Evolutionary conservation across 352 stramenopile genomes (phyloP), one percentile per base, ranked within the genome.

Genomic region (Phytopythium sindhum): DNA sequence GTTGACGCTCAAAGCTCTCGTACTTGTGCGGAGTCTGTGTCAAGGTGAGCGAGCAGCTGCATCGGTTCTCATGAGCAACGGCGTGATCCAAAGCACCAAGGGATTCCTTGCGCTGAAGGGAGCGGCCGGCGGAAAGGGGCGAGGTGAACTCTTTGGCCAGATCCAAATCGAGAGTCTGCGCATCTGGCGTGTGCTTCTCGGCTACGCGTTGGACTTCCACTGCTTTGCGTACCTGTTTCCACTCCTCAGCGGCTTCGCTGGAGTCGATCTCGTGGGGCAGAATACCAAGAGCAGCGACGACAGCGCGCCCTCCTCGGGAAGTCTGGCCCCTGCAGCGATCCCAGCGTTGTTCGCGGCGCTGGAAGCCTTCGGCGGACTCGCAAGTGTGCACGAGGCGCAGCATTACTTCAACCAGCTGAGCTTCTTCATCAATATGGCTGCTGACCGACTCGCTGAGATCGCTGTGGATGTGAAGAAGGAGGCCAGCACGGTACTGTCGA

Each of bases 221-320:
- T 88, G 82, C 24, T 86, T 91, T 29, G 72, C 73, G 29, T 91
- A 91, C 58, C 37, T 90, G 21, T 91, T 84, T 52, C 72, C 82
- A 0, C 56, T 86, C 35, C 59, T 91, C 11, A 87, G 74, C 23
- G 60, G 73, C 17, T 86, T 85, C 47, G 52, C 58, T 23, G 55
- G 51, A 12, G 33, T 48, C 11, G 63, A 68, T 19, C 57, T 81
- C 24, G 56, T 68, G 24, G 31, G 17, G 11, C 24, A n/a, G n/a
- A 56, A 14, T 5, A 48, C 9, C 19, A 57, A 19, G 2, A 52
- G 9, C 9, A 10, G 24, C 4, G 33, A 17, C 2, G 14, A 35
- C 4, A 24, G 26, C 17, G 8, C 23, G 4, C 23, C 15, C 3
- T 17, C 15, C 6, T 19, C 35, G 35, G 35, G 55, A 7, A 51